These are phyloP conservation scores for Vitis riparia DNA, from an alignment of 164 flowering plant species.

Conservation along the genomic window DNA sequence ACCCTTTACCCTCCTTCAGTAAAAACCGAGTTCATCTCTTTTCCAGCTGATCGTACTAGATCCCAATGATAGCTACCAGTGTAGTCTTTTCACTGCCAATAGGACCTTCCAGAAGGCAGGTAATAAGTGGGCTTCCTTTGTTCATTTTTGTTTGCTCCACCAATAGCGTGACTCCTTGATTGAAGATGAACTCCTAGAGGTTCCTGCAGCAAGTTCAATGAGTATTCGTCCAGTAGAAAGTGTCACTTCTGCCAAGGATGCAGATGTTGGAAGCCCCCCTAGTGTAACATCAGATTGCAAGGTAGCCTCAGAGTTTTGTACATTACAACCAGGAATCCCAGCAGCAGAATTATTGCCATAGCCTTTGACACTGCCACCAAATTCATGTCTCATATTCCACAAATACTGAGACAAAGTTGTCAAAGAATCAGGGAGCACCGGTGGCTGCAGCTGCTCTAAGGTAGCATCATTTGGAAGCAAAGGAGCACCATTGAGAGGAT, in stretches of 20 bases:
- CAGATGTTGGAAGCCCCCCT: conserved; percentile 65
- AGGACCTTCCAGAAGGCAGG: too few species aligned
- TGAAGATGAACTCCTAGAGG: conserved; percentile 16
- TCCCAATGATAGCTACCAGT: too few species aligned
- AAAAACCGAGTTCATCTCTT: too few species aligned
- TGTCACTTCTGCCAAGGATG: conserved; percentile 71
- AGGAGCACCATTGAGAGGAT: conserved; percentile 25
- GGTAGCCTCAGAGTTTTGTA: conserved; percentile 23
- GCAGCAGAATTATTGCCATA: conserved; percentile 27
- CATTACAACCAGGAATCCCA: conserved; percentile 23
- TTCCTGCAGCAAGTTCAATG: conserved; percentile 53
- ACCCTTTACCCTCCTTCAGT: too few species aligned
- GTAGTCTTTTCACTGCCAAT: too few species aligned
- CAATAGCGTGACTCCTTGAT: too few species aligned
- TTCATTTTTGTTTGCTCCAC: too few species aligned
- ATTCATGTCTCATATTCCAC: conserved; percentile 57
- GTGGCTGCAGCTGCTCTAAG: conserved; percentile 53
- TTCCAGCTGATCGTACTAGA: too few species aligned
- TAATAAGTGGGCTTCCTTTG: too few species aligned
- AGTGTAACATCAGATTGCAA: conserved; percentile 25
- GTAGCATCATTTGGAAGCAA: conserved; percentile 30
- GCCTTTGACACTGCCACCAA: conserved; percentile 36
- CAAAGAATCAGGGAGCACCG: conserved; percentile 88
- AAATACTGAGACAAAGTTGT: conserved; percentile 73
- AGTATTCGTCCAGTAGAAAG: conserved; percentile 61